Base-by-base conservation (phyloP, 1,139 yeast genomes). In the Groenewaldozyma auringiensis region DNA sequence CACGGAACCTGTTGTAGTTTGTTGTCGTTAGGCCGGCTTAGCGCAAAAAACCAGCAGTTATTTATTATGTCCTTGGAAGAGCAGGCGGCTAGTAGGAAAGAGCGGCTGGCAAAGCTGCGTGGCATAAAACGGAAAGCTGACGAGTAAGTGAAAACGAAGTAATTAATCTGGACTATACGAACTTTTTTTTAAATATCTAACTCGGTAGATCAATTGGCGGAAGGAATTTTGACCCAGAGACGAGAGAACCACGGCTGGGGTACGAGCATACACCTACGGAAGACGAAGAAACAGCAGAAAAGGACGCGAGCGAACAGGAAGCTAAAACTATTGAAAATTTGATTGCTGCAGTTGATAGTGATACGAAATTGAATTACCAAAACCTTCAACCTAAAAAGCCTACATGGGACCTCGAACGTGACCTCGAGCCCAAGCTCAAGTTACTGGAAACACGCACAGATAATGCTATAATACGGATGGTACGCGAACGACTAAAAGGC, bases 331-430 rank as follows among this genome's bases (percentile, higher is more conserved):
- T 14, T 4, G 40, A 37, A 11, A 34, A 39, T 35, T n/a, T 35
- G 6, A 18, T 8, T 4, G 8, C 21, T 9, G 38, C n/a, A 6
- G 6, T 20, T 11, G 16, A n/a, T 17, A 18, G n/a, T 14, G 38
- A 35, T 4, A 14, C 38, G 8, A 46, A 50, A 9, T 48, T 58
- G 22, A 54, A 53, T 16, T 44, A 53, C 21, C 53, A 52, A 2
- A 56, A 53, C 22, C 47, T 61, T 21, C 66, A 61, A 45, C 65
- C 69, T 9, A 59, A 60, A 46, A 55, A 62, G 32, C 62, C 61
- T 13, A 63, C 68, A 6, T 61, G 67, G 61, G 78, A 72, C 51
- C 53, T 71, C 40, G 65, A 69, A 51, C 55, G 69, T 21, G 71
- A 68, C 47, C 50, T 74, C 8, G 61, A 63, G 38, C 63, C 63